Conservation (phyloP, 2,329 filamentous ascomycete genomes). For the Hymenoscyphus linearis region DNA sequence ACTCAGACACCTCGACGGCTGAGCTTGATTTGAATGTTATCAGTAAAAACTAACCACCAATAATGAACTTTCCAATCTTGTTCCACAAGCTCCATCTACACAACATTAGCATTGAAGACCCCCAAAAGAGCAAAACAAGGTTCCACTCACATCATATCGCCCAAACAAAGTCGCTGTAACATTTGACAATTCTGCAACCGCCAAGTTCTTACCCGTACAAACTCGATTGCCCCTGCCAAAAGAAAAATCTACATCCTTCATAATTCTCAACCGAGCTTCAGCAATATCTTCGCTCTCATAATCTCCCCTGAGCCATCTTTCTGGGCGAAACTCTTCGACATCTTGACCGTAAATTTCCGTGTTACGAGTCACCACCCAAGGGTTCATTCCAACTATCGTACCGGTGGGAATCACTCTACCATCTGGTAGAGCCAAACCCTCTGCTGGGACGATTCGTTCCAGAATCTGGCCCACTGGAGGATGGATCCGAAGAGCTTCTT, state of each 20-base stretch:
- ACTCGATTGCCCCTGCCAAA: conserved; percentile 40
- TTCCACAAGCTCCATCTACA: background rate
- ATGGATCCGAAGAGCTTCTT: conserved; percentile 45
- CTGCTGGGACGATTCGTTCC: conserved; percentile 44
- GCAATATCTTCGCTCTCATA: conserved; percentile 34
- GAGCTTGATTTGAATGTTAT: too few relatives aligned
- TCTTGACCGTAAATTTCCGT: conserved; percentile 54
- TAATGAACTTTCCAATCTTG: too few relatives aligned
- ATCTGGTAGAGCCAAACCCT: conserved; percentile 35
- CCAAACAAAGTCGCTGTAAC: conserved; percentile 42
- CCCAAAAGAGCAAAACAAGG: background rate
- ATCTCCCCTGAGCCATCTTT: conserved; percentile 41
- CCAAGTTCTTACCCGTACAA: conserved; percentile 40
- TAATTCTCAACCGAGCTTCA: conserved; percentile 32
- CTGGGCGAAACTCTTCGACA: conserved; percentile 54
- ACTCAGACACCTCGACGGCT: too few relatives aligned
- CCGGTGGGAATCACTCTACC: conserved; percentile 44
- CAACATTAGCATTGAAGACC: background rate
- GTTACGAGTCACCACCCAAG: conserved; percentile 44
- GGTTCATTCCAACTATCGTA: conserved; percentile 43
- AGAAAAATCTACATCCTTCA: conserved; percentile 36
- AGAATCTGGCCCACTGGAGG: conserved; percentile 43
- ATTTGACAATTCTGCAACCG: conserved; percentile 41
- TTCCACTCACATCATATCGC: conserved; percentile 37
- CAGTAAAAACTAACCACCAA: too few relatives aligned